phyloP scores from a whole-genome alignment of 331 rosid species.

The Cydonia oblonga region DNA sequence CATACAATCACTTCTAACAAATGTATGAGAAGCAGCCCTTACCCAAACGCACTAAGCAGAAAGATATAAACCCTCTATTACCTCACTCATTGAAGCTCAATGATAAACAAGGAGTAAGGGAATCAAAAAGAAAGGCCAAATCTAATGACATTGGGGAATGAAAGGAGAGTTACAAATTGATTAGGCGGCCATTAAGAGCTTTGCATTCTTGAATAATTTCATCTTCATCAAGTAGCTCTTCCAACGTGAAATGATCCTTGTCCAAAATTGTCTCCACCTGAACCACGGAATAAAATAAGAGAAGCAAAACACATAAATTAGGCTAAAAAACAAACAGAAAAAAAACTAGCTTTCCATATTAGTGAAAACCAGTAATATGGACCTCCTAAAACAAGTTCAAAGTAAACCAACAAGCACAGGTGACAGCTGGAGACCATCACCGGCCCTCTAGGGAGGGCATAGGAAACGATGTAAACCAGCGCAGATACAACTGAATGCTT shows the following conservation, averaged over 20 bases:
- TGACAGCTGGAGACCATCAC: neutral
- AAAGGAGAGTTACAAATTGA: conserved; percentile 71
- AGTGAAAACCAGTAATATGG: neutral
- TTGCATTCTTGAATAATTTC: conserved; percentile 99
- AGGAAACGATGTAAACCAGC: neutral
- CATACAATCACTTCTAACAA: neutral
- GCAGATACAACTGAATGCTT: neutral
- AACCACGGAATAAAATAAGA: conserved; percentile 10
- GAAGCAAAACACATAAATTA: neutral
- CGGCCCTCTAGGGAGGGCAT: neutral
- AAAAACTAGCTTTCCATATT: neutral
- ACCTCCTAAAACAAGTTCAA: neutral
- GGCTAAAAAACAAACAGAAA: neutral
- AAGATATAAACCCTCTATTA: neutral
- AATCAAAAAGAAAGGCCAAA: neutral
- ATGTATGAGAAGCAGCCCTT: neutral
- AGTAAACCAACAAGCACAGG: neutral
- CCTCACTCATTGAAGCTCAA: neutral
- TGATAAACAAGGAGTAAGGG: neutral
- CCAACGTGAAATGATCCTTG: conserved; percentile 75
- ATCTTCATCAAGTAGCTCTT: conserved; percentile 94
- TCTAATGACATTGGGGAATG: neutral
- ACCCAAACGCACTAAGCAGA: neutral
- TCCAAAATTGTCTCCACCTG: conserved; percentile 99
- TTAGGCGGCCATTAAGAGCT: conserved; percentile 90